These are phyloP conservation scores for Aspergillus panamensis DNA, from an alignment of 495 filamentous ascomycete genomes.

Conservation along the genomic window DNA sequence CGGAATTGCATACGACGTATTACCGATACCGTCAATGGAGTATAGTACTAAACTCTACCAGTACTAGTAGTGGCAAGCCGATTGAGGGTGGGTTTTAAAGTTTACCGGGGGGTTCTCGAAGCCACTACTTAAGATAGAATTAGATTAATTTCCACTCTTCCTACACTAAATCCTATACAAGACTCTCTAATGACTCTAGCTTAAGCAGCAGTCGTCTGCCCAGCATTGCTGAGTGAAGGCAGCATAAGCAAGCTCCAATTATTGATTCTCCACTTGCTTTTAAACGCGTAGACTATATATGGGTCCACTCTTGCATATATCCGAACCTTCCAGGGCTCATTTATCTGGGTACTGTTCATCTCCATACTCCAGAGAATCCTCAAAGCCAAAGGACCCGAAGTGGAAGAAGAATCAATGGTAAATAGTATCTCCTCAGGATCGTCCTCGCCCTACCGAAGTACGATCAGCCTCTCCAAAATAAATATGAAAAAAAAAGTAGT, in stretches of 20 bases:
- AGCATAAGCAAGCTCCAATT: neutral
- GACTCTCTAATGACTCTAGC: neutral
- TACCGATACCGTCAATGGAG: constrained; percentile 8
- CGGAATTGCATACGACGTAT: neutral
- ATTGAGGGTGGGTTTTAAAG: constrained; percentile 12
- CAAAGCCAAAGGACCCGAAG: neutral
- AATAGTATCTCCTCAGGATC: neutral
- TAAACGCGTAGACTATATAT: neutral
- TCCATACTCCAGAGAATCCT: too few species aligned
- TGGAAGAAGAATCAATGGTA: neutral
- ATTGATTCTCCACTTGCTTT: neutral
- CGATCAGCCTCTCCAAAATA: neutral
- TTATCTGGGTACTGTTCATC: too few species aligned
- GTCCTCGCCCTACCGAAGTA: neutral
- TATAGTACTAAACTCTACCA: too few species aligned
- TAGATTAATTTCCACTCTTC: constrained; percentile 9
- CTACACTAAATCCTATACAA: constrained; percentile 3
- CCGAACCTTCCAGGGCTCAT: too few species aligned
- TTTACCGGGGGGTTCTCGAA: constrained; percentile 18
- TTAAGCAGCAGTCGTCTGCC: neutral
- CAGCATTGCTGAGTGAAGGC: neutral
- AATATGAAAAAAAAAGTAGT: neutral
- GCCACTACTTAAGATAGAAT: constrained; percentile 6
- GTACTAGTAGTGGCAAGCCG: constrained; percentile 8
- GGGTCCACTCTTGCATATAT: too few species aligned